Percentiles rank a stretch among this genome's conserved stretches.
Conservation (phyloP, 73 alveolate species). For the Symbiodinium natans region DNA sequence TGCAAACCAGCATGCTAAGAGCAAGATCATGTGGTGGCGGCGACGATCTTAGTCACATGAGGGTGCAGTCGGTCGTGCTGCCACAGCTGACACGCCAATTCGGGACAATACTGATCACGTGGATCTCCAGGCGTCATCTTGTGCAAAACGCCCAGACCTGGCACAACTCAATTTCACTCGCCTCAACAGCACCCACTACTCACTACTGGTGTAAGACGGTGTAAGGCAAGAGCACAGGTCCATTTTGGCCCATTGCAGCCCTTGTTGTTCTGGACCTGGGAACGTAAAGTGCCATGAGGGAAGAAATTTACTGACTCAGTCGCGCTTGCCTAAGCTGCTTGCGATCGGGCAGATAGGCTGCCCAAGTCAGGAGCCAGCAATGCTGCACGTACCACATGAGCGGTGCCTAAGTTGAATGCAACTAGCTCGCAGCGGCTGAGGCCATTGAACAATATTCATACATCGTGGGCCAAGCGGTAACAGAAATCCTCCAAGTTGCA, state of each 20-base stretch:
- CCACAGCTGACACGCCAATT: too few species aligned
- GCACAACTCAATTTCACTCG: too few species aligned
- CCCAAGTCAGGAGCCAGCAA: constrained; percentile 89
- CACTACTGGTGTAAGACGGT: too few species aligned
- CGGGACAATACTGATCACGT: not conserved
- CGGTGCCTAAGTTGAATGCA: constrained; percentile 23
- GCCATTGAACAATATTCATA: too few species aligned
- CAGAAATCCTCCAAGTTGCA: not conserved
- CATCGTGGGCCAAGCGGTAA: too few species aligned
- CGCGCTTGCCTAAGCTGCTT: not conserved
- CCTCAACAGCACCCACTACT: too few species aligned
- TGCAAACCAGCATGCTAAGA: constrained; percentile 33
- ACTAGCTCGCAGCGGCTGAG: not conserved
- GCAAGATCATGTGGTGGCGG: constrained; percentile 81
- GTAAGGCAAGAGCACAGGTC: constrained; percentile 11
- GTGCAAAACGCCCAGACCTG: not conserved
- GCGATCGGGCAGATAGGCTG: constrained; percentile 83
- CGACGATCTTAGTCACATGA: not conserved
- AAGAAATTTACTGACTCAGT: not conserved
- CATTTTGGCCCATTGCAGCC: constrained; percentile 88
- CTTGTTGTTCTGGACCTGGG: constrained; percentile 43
- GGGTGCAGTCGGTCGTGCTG: too few species aligned
- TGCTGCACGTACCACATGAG: constrained; percentile 78
- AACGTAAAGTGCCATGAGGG: not conserved
- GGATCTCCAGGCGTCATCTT: constrained; percentile 20